Evolutionary conservation across 805 yeast species (phyloP), one percentile per base, ranked within the genome.

Genomic region (Schizosaccharomyces osmophilus): DNA sequence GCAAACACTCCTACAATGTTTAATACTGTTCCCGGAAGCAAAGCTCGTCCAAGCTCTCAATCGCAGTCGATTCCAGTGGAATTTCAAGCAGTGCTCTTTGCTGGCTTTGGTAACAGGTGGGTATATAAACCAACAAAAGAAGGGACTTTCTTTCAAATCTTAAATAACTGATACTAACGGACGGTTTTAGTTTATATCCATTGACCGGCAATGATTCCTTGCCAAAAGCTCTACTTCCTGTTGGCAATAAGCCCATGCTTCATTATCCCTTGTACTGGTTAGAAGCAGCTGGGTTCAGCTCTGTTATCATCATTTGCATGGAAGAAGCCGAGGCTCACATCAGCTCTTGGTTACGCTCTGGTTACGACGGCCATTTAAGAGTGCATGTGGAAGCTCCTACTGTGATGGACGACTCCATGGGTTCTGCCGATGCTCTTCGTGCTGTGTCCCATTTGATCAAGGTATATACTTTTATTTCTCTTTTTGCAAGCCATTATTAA

Each of bases 181-280:
- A 36, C 8, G 13, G 22, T 1, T 57, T 9, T 4, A 57, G 60
- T 57, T 57, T 59, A 22, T 59, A 42, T 11, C 61, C 61, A 8
- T 43, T 59, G 15, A 59, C 61, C 31, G 61, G 48, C 9, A 48
- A 43, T 15, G 43, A 41, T 45, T 26, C 26, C 9, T 31, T 78
- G 5, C 79, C 94, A 8, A 93, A 93, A 73, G 94, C 97, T 0
- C 74, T 89, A 59, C 72, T 94, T 55, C 97, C 97, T 1, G 76
- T 93, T 43, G 97, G 93, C 6, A 89, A 89, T 70, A 79, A 79
- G 67, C 95, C 96, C 15, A 83, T 93, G 87, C 74, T 93, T 55
- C 83, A 83, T 67, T 85, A 87, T 69, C 94, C 85, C 1, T 75
- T 93, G 43, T 89, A 85, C 66, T 93, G 97, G 97, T 89, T 97